Conservation (phyloP, 2,329 filamentous ascomycete species). For the Aureobasidium uvarum region DNA sequence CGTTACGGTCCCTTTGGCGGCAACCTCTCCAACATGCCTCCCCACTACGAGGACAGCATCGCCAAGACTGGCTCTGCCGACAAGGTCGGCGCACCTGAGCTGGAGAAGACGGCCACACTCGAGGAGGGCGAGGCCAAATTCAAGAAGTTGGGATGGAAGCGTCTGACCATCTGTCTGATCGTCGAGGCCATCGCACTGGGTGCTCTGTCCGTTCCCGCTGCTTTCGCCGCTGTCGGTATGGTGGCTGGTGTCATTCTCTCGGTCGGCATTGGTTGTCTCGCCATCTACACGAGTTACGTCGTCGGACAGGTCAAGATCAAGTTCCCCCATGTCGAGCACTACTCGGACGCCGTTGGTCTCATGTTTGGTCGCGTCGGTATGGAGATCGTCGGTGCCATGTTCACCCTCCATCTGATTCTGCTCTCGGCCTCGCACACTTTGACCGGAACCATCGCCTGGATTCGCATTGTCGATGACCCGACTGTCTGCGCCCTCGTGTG, state of each 20-base stretch:
- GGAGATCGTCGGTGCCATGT: constrained; percentile 46
- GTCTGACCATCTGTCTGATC: constrained; percentile 49
- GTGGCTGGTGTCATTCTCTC: constrained; percentile 57
- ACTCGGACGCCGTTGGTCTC: constrained; percentile 46
- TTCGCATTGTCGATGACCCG: constrained; percentile 43
- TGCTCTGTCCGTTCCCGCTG: constrained; percentile 57
- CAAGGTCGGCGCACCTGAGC: constrained; percentile 38
- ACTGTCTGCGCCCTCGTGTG: constrained; percentile 46
- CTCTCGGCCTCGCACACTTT: constrained; percentile 47
- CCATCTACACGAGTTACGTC: constrained; percentile 62
- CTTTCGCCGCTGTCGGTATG: constrained; percentile 55
- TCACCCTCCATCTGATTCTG: constrained; percentile 45
- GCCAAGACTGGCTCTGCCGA: constrained; percentile 28
- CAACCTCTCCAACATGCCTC: constrained; percentile 23
- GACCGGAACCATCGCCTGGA: constrained; percentile 49
- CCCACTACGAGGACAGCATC: constrained; percentile 24
- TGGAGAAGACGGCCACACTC: constrained; percentile 33
- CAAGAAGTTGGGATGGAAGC: constrained; percentile 50
- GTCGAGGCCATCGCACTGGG: constrained; percentile 61
- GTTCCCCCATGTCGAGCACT: constrained; percentile 47
- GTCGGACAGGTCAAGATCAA: constrained; percentile 60
- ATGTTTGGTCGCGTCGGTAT: constrained; percentile 47
- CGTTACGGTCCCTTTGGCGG: constrained; percentile 21
- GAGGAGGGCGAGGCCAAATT: constrained; percentile 44
- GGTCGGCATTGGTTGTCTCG: constrained; percentile 54